Conservation (phyloP, 345 rosid genomes). For the Salix purpurea region DNA sequence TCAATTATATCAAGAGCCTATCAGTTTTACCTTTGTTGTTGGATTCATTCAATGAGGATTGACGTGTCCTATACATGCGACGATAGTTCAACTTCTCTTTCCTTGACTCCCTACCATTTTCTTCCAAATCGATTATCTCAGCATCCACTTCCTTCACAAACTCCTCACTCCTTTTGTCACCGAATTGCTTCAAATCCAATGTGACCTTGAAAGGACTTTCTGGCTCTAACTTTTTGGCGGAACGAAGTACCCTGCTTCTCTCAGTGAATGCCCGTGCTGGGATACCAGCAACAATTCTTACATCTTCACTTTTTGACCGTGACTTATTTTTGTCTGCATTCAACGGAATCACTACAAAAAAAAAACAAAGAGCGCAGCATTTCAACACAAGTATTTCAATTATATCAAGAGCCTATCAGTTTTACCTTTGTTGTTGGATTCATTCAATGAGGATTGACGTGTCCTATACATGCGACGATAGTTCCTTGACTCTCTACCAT, state of each 20-base stretch:
- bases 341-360: neutral
- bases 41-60: neutral
- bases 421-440: conserved; percentile 12
- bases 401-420: conserved; percentile 18
- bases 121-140: neutral
- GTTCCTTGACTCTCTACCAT: neutral
- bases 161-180: conserved; percentile 7
- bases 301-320: conserved; percentile 3
- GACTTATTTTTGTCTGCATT: conserved; percentile 13
- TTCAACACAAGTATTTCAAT: neutral
- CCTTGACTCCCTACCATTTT: neutral
- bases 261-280: conserved; percentile 17
- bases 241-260: conserved; percentile 32
- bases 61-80: neutral
- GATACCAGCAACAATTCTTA: conserved; percentile 10
- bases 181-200: neutral
- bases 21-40: conserved; percentile 11
- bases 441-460: neutral
- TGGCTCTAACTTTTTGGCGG: conserved; percentile 35
- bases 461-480: neutral
- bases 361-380: neutral
- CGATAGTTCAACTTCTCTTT: neutral
- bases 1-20: conserved; percentile 15
- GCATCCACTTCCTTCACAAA: conserved; percentile 15
- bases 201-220: conserved; percentile 17